Conservation (phyloP, 257 asterid species). For the Nicotiana benthamiana region DNA sequence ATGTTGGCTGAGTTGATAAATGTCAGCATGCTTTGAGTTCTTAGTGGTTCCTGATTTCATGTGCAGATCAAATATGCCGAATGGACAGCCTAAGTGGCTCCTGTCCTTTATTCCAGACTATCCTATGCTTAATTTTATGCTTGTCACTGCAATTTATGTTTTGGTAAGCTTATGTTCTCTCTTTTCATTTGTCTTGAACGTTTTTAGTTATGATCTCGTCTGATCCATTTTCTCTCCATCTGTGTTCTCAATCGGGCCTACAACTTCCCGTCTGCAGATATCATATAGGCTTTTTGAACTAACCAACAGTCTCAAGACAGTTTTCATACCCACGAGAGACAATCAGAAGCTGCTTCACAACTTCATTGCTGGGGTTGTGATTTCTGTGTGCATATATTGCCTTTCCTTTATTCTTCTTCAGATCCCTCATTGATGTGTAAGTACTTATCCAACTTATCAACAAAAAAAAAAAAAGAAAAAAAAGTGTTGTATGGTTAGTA, state of each 20-base stretch:
- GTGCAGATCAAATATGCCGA: constrained; percentile 74
- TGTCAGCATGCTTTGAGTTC: background rate
- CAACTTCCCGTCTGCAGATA: constrained; percentile 37
- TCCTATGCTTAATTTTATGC: constrained; percentile 95
- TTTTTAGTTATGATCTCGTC: background rate
- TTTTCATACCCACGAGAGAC: constrained; percentile 75
- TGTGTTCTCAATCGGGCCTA: background rate
- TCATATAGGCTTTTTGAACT: constrained; percentile 83
- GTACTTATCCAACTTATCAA: background rate
- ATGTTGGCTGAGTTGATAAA: background rate
- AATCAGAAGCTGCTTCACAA: constrained; percentile 56
- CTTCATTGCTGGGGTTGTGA: constrained; percentile 48
- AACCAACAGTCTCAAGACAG: constrained; percentile 73
- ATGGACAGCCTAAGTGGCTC: constrained; percentile 99
- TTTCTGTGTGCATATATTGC: constrained; percentile 52
- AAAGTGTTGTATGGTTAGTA: background rate
- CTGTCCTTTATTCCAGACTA: constrained; percentile 82
- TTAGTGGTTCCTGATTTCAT: constrained; percentile 2
- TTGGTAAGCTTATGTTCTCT: constrained; percentile 46
- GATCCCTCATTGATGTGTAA: constrained; percentile 31
- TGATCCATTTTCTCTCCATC: constrained; percentile 2
- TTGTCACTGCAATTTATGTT: constrained; percentile 69
- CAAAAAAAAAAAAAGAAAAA: background rate
- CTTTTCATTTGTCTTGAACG: background rate
- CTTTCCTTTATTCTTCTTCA: constrained; percentile 63